phyloP scores from a whole-genome alignment of 2,329 filamentous ascomycete genomes.

The Camptophora hylomeconis region DNA sequence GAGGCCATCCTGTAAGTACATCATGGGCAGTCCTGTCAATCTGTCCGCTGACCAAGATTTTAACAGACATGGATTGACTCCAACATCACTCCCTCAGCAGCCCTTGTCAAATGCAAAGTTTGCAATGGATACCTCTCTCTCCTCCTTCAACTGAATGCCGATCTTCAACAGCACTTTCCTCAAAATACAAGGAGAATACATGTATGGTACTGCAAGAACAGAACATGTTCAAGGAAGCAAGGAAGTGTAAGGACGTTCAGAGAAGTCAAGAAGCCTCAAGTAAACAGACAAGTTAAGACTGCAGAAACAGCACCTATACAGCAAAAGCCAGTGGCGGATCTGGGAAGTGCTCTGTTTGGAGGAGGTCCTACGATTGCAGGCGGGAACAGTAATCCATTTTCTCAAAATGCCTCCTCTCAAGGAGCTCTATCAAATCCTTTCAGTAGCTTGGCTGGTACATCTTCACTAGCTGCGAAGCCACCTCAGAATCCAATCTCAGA shows the following conservation, averaged over 20 bases:
- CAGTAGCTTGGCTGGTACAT: no score
- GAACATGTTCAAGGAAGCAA: constrained; percentile 65
- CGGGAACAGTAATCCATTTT: constrained; percentile 43
- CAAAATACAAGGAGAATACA: constrained; percentile 80
- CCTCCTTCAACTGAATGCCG: constrained; percentile 80
- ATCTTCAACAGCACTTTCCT: constrained; percentile 75
- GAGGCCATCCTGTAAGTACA: constrained; percentile 64
- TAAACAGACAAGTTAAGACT: constrained; percentile 12
- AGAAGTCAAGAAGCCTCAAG: constrained; percentile 42
- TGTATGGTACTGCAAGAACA: constrained; percentile 67
- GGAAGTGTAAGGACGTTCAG: constrained; percentile 69
- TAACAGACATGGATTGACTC: constrained; percentile 75
- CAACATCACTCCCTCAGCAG: constrained; percentile 56
- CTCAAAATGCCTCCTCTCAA: constrained; percentile 22
- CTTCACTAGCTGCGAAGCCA: constrained; percentile 31
- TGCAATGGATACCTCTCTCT: constrained; percentile 76
- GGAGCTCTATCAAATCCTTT: constrained; percentile 10
- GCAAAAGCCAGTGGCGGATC: constrained; percentile 22
- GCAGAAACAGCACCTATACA: constrained; percentile 19
- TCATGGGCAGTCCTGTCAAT: constrained; percentile 1
- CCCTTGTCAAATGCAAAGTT: constrained; percentile 70
- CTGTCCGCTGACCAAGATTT: constrained; percentile 1
- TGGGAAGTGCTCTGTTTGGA: constrained; percentile 51
- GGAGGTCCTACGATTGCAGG: constrained; percentile 27
- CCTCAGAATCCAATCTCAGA: constrained; percentile 24